Percentiles rank a stretch among this genome's conserved stretches.
These are phyloP conservation scores for Dillenia suffruticosa DNA, from an alignment of 164 flowering plant species.

Conservation along the genomic window DNA sequence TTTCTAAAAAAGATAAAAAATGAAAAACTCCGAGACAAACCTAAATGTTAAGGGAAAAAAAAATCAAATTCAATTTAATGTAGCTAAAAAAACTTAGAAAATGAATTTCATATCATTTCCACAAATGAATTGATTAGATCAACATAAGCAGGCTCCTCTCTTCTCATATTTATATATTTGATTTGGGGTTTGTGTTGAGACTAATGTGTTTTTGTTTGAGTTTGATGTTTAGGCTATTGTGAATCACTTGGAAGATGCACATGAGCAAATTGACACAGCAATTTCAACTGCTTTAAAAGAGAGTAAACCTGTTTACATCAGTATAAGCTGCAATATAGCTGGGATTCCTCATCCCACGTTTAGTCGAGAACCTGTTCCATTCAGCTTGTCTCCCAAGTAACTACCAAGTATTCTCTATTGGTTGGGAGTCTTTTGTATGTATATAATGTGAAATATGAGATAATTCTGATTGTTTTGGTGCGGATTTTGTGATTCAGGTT, in stretches of 20 bases:
- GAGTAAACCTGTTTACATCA: slow-evolving; percentile 40
- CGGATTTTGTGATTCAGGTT: slow-evolving; percentile 11
- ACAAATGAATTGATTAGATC: too few relatives aligned
- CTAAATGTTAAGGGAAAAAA: too few relatives aligned
- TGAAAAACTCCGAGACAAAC: too few relatives aligned
- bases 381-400: slow-evolving; percentile 21
- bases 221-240: slow-evolving; percentile 29
- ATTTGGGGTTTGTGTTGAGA: too few relatives aligned
- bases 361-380: slow-evolving; percentile 29
- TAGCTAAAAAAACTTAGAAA: too few relatives aligned
- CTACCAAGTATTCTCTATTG: background rate
- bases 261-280: slow-evolving; percentile 33
- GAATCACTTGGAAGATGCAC: slow-evolving; percentile 37
- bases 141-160: too few relatives aligned
- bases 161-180: too few relatives aligned
- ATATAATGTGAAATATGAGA: background rate
- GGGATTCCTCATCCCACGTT: slow-evolving; percentile 35
- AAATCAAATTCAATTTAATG: too few relatives aligned
- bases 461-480: background rate
- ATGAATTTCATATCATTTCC: too few relatives aligned
- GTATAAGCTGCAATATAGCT: slow-evolving; percentile 31
- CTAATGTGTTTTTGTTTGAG: background rate
- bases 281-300: slow-evolving; percentile 34
- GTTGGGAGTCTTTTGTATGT: background rate
- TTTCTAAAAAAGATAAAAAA: too few relatives aligned